Evolutionary conservation across 2,329 filamentous ascomycete genomes (phyloP), one percentile per base, ranked within the genome.

Genomic region (Beauveria asiatica): DNA sequence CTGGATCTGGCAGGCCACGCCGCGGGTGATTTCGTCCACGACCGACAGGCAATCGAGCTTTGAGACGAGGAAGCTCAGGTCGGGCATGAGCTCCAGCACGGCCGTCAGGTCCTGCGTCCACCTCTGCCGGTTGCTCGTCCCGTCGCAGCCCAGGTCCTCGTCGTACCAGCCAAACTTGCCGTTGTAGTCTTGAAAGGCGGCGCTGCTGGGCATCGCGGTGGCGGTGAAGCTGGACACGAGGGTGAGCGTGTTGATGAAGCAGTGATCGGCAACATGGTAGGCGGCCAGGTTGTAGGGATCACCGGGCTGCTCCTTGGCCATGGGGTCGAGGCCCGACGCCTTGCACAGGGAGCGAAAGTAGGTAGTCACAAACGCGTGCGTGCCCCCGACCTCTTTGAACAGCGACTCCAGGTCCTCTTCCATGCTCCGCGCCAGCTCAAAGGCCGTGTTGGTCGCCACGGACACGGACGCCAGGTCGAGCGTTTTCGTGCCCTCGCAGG

Each of bases 341-440:
- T 39, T 17, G 13, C 61, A 66, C 6, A 61, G 25, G 1, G 8
- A 1, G 8, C 1, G 4, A 37, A 65, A 64, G 50, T 59, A 46
- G 13, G 3, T n/a, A 1, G 21, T 23, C 5, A 67, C 13, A 1
- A 27, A 1, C 1, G 5, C 16, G 3, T 27, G 33, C 48, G 1
- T 23, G 17, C 65, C 61, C 2, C 49, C 57, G 0, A 56, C 27
- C 21, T 62, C 60, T 3, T 59, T 57, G 1, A 66, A 5, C 0
- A 66, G 1, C 2, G 71, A 75, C 64, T 78, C 73, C 59, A 81
- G 80, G 45, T 83, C 77, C 64, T 82, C 79, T 17, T 67, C 65
- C 62, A 68, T 64, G 53, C 57, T 62, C 9, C 61, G 63, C 4
- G 65, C 65, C 10, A 67, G 7, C 21, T 64, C 66, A 30, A 67